Evolutionary conservation across 2,329 filamentous ascomycete species (phyloP), one percentile per base, ranked within the genome.

Genomic region (Pseudophaeomoniella oleicola): DNA sequence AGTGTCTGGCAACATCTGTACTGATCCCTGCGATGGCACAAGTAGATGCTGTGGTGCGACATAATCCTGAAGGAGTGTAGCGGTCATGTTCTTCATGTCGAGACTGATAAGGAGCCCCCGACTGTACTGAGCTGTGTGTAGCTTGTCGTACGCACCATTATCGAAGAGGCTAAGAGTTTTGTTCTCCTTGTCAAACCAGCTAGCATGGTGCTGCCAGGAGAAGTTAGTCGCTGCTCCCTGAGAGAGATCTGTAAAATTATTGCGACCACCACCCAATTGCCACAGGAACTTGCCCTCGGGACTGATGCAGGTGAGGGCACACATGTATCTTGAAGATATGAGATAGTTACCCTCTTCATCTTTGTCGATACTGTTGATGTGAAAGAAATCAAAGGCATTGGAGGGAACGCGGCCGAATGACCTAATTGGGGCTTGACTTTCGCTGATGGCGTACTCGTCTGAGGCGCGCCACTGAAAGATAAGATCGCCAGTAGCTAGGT

Each of bases 301-400:
- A 34, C 63, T 55, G 30, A 64, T 53, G 39, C 62, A 61, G 13
- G 56, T 56, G 29, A 72, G 46, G 31, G 56, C 54, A 19, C 55
- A 52, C 17, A 57, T 51, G 38, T 60, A 58, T 13, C 64, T 58
- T 1, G 57, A 52, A 1, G 62, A 67, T 30, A 68, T 48, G 3
- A 63, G 49, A 31, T 58, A 64, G 37, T 64, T 59, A 3, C 59
- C 59, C 9, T 50, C 42, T 3, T 37, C 40, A 34, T 68, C 64
- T 49, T 70, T 69, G 47, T 66, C 63, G 38, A 70, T 55, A 30
- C 63, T 66, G 50, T 69, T 72, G 49, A 72, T 63, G 48, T 72
- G 69, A 51, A 71, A 70, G 49, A 64, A 72, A 45, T 72, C 69
- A 57, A 62, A 72, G 2, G 65, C 42, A n/a, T 60, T 59, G 39